A percentile compares a stretch with the other conserved stretches of the same genome.
phyloP scores from a whole-genome alignment of 345 rosid genomes.

The Hibiscus mutabilis region DNA sequence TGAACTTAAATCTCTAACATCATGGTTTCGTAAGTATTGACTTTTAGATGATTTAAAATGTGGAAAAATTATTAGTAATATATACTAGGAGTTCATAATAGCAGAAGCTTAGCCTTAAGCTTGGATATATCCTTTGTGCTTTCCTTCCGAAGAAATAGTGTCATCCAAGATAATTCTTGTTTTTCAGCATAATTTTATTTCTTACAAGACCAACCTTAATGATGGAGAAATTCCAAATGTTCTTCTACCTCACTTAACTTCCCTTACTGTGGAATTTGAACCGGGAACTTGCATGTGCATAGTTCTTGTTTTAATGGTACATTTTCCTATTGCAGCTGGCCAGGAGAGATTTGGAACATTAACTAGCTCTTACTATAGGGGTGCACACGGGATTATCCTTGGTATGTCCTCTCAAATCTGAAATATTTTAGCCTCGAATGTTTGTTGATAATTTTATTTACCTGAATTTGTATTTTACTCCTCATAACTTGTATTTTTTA shows the following conservation, averaged over 20 bases:
- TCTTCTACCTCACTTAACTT: not conserved
- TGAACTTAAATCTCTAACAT: too few species aligned
- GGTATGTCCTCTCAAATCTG: conserved; percentile 37
- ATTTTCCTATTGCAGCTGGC: conserved; percentile 56
- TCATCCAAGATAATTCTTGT: not conserved
- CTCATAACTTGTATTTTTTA: too few species aligned
- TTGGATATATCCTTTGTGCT: not conserved
- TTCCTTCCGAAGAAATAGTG: not conserved
- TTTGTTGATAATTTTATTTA: not conserved
- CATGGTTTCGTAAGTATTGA: too few species aligned
- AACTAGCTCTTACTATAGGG: conserved; percentile 85
- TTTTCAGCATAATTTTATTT: not conserved
- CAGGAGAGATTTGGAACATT: conserved; percentile 89
- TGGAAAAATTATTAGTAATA: not conserved
- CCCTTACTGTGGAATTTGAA: not conserved
- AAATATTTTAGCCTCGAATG: not conserved
- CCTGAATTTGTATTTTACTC: too few species aligned
- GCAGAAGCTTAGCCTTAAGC: not conserved
- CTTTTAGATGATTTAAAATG: too few species aligned
- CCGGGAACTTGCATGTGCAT: not conserved
- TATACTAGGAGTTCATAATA: not conserved
- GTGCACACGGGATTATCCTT: conserved; percentile 88
- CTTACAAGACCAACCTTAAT: not conserved
- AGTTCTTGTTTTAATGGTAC: not conserved
- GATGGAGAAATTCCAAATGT: not conserved